Evolutionary conservation across 805 yeast genomes (phyloP).

Genomic region (Saturnispora galanensis): DNA sequence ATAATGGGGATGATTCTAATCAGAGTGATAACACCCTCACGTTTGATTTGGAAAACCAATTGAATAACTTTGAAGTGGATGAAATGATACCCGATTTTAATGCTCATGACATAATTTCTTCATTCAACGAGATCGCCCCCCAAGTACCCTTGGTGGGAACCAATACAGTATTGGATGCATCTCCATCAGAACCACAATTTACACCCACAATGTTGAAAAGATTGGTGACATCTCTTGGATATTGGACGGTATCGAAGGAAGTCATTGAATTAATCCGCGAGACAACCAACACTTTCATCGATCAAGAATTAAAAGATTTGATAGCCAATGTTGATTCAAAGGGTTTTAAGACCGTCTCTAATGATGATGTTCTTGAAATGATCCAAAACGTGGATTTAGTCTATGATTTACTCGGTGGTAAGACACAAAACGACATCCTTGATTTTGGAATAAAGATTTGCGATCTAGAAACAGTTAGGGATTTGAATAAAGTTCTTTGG

Average conservation of each 20-base stretch:
- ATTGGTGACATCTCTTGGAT: not conserved
- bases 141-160: too few species aligned
- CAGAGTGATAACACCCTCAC: not conserved
- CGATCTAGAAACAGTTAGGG: constrained; percentile 12
- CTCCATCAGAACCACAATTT: not conserved
- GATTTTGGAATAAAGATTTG: constrained; percentile 9
- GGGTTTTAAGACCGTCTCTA: constrained; percentile 21
- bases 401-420: constrained; percentile 10
- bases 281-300: constrained; percentile 28
- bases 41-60: constrained; percentile 18
- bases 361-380: constrained; percentile 27
- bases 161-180: too few species aligned
- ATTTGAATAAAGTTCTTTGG: constrained; percentile 10
- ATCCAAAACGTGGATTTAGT: constrained; percentile 23
- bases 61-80: constrained; percentile 12
- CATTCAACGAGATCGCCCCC: too few species aligned
- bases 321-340: constrained; percentile 27
- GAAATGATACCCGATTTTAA: constrained; percentile 8
- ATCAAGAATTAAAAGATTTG: constrained; percentile 28
- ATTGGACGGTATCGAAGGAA: constrained; percentile 10
- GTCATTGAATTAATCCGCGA: constrained; percentile 17
- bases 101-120: too few species aligned
- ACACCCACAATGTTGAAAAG: not conserved
- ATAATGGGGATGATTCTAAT: constrained; percentile 12
- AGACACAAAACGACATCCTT: constrained; percentile 8